phyloP scores from a whole-genome alignment of 2,329 filamentous ascomycete genomes.

The Pseudopyrenochaeta lycopersici region DNA sequence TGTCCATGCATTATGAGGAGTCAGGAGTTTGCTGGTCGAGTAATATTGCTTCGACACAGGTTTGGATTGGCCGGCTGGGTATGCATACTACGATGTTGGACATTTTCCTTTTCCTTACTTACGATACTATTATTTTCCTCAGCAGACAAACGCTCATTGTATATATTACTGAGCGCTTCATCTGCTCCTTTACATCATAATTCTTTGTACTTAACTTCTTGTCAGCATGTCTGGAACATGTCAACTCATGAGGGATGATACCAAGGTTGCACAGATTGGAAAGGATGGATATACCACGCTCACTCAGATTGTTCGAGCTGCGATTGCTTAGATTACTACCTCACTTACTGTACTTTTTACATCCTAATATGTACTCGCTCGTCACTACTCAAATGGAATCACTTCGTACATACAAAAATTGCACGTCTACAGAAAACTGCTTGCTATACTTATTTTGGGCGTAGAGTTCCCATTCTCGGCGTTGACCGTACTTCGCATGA shows the following conservation, averaged over 20 bases:
- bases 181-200: slow-evolving; percentile 9
- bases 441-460: no score
- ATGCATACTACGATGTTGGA: not conserved
- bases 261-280: slow-evolving; percentile 6
- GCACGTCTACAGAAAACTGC: not conserved
- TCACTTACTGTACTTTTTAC: slow-evolving; percentile 10
- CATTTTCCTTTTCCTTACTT: not conserved
- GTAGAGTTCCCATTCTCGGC: not conserved
- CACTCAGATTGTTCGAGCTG: slow-evolving; percentile 16
- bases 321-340: slow-evolving; percentile 1
- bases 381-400: slow-evolving; percentile 13
- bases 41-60: not conserved
- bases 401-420: slow-evolving; percentile 1
- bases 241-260: slow-evolving; percentile 19
- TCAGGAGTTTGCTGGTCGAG: not conserved
- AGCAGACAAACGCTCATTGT: slow-evolving; percentile 28
- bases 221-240: slow-evolving; percentile 31
- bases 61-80: not conserved
- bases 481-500: slow-evolving; percentile 1
- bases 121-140: slow-evolving; percentile 16
- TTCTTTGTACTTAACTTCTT: slow-evolving; percentile 14
- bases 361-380: slow-evolving; percentile 5
- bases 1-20: not conserved
- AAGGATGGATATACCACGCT: slow-evolving; percentile 18
- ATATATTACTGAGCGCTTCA: slow-evolving; percentile 10